These are phyloP conservation scores for Phragmites australis DNA, from an alignment of 176 grass and related monocot species.

Conservation along the genomic window DNA sequence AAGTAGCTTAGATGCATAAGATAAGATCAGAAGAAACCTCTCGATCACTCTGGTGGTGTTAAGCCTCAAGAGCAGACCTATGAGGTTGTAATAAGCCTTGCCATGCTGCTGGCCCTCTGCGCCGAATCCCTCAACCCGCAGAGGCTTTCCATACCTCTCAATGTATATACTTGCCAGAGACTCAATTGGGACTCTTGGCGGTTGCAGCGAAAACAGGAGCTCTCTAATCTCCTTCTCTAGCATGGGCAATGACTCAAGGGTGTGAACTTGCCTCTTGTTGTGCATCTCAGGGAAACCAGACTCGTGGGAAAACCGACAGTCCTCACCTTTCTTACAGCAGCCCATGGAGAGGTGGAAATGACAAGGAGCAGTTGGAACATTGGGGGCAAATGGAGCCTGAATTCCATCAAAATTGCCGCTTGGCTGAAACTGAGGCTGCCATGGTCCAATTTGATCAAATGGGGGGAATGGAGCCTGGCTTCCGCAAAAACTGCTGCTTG, in stretches of 20 bases:
- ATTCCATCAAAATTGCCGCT: not conserved
- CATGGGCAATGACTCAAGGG: slow-evolving; percentile 21
- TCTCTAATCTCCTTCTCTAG: slow-evolving; percentile 62
- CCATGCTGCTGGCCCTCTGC: slow-evolving; percentile 50
- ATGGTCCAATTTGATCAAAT: not conserved
- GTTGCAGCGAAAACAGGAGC: slow-evolving; percentile 31
- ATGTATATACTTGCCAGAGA: slow-evolving; percentile 42
- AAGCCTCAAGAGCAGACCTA: slow-evolving; percentile 41
- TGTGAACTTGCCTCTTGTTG: not conserved
- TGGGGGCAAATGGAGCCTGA: not conserved
- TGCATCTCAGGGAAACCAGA: not conserved
- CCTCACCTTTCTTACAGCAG: slow-evolving; percentile 53
- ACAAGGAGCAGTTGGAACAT: slow-evolving; percentile 22
- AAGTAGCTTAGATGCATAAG: not conserved
- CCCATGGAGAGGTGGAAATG: slow-evolving; percentile 41
- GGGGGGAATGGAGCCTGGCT: not conserved
- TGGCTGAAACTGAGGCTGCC: not conserved
- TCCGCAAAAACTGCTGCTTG: not conserved
- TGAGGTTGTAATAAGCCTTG: slow-evolving; percentile 40
- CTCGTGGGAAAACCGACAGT: slow-evolving; percentile 52
- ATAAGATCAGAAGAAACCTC: slow-evolving; percentile 41
- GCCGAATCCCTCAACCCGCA: slow-evolving; percentile 37
- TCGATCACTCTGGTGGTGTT: slow-evolving; percentile 39
- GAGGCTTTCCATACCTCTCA: slow-evolving; percentile 38
- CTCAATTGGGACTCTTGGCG: slow-evolving; percentile 44